phyloP scores from a whole-genome alignment of 306 rosid species.

The Begonia loranthoides region DNA sequence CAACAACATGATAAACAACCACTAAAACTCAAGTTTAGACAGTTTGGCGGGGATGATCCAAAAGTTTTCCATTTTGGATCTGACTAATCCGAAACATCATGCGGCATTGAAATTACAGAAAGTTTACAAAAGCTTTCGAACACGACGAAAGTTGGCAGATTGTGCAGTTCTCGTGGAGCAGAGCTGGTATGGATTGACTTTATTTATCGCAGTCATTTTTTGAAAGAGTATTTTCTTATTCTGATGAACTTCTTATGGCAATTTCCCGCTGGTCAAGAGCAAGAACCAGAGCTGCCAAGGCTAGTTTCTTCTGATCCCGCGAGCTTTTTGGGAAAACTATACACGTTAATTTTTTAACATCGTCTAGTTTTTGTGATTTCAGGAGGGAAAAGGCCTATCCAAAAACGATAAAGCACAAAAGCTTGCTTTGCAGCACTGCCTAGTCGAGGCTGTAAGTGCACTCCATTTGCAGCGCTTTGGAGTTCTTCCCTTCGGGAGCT shows the following conservation, averaged over 20 bases:
- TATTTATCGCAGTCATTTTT: background rate
- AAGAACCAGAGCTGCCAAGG: constrained; percentile 97
- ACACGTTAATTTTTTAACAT: background rate
- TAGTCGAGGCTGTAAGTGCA: constrained; percentile 90
- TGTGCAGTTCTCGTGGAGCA: constrained; percentile 98
- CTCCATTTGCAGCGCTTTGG: too few species aligned
- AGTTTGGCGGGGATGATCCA: constrained; percentile 2
- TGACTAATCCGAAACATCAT: constrained; percentile 54
- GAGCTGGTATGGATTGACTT: constrained; percentile 54
- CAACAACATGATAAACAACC: too few species aligned
- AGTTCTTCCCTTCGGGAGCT: too few species aligned
- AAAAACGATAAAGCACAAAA: constrained; percentile 84
- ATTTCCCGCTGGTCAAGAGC: constrained; percentile 99
- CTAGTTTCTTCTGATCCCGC: constrained; percentile 5
- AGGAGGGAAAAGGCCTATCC: constrained; percentile 97
- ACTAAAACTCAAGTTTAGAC: background rate
- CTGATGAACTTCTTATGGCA: constrained; percentile 17
- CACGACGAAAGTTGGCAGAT: constrained; percentile 92
- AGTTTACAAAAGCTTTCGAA: constrained; percentile 96
- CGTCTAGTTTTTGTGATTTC: constrained; percentile 21
- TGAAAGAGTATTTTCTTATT: constrained; percentile 6
- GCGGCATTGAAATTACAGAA: constrained; percentile 94
- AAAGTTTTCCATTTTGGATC: constrained; percentile 33
- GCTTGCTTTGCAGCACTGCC: constrained; percentile 97
- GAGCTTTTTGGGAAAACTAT: background rate